Evolutionary conservation across 2,329 filamentous ascomycete genomes (phyloP), one percentile per base, ranked within the genome.

Genomic region (Nannizzia gypsea): DNA sequence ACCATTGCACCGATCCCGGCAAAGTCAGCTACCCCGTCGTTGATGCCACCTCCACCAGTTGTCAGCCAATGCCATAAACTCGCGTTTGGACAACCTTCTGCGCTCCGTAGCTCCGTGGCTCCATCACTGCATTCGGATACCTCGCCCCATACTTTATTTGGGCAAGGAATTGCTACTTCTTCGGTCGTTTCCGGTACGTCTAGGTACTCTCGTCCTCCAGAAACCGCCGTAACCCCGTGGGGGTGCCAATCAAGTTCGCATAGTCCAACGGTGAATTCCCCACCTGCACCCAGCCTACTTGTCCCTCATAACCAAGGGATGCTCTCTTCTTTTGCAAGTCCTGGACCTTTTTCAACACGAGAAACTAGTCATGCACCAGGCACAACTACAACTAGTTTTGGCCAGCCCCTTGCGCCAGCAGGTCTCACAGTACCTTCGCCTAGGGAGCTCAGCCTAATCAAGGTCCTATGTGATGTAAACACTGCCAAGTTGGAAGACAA

Each of bases 401-500:
- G 20, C 3, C 46, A 31, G 22, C 3, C 2, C 9, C n/a, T 22
- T 34, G 15, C 13, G 4, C 26, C 5, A 8, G 48, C 13, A 6
- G 26, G n/a, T 15, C 38, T 5, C 2, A 15, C 13, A 17, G 13
- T 11, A 13, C 13, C 5, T 20, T 6, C 28, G 20, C 48, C 48
- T 20, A 15, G 26, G 28, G 26, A n/a, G 3, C 46, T 22, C n/a
- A 11, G 22, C 22, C 48, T 5, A 20, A 17, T 6, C n/a, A 56
- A 38, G 15, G 8, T 48, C 4, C 56, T 67, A 1, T 60, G 52
- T 5, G 55, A 58, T n/a, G 15, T 66, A 6, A 57, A 62, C 13
- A 11, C 64, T 31, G 44, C 48, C 1, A 46, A 22, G 1, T 36
- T 71, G 54, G 60, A 57, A 6, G 56, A 58, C n/a, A 57, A 63